These are phyloP conservation scores for Trichothecium sympodiale DNA, from an alignment of 2,329 filamentous ascomycete species.

Conservation along the genomic window DNA sequence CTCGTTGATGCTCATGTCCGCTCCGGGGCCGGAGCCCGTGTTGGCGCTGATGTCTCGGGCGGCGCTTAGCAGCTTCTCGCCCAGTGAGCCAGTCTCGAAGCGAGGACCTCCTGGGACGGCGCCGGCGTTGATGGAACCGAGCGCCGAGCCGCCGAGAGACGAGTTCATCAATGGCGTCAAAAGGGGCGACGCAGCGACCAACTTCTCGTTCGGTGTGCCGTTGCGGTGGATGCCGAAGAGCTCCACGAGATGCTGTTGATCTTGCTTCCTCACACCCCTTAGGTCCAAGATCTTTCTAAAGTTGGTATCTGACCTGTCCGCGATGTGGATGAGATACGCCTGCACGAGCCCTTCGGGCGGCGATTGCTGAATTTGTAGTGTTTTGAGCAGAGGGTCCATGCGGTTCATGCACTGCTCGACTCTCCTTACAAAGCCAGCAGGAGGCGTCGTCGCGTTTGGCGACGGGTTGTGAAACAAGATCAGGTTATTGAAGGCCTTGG, in stretches of 20 bases:
- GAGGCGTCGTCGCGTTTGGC: slow-evolving; percentile 26
- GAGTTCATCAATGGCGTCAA: slow-evolving; percentile 53
- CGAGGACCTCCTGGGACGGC: slow-evolving; percentile 33
- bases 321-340: slow-evolving; percentile 95
- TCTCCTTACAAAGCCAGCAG: slow-evolving; percentile 67
- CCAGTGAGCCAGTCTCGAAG: slow-evolving; percentile 75
- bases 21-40: slow-evolving; percentile 10
- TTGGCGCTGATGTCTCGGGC: slow-evolving; percentile 71
- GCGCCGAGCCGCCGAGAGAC: slow-evolving; percentile 17
- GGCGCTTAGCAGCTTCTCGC: slow-evolving; percentile 79
- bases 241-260: slow-evolving; percentile 75
- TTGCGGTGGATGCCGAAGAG: slow-evolving; percentile 75
- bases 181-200: slow-evolving; percentile 60
- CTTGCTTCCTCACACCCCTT: slow-evolving; percentile 79
- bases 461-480: slow-evolving; percentile 50
- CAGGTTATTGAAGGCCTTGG: slow-evolving; percentile 65
- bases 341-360: slow-evolving; percentile 92
- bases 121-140: slow-evolving; percentile 29
- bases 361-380: slow-evolving; percentile 82
- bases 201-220: slow-evolving; percentile 56
- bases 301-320: slow-evolving; percentile 84
- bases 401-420: slow-evolving; percentile 76
- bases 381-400: slow-evolving; percentile 89
- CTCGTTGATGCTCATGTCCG: slow-evolving; percentile 65
- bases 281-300: slow-evolving; percentile 94